phyloP scores from a whole-genome alignment of 352 stramenopile species.

The Elongisporangium anandrum region DNA sequence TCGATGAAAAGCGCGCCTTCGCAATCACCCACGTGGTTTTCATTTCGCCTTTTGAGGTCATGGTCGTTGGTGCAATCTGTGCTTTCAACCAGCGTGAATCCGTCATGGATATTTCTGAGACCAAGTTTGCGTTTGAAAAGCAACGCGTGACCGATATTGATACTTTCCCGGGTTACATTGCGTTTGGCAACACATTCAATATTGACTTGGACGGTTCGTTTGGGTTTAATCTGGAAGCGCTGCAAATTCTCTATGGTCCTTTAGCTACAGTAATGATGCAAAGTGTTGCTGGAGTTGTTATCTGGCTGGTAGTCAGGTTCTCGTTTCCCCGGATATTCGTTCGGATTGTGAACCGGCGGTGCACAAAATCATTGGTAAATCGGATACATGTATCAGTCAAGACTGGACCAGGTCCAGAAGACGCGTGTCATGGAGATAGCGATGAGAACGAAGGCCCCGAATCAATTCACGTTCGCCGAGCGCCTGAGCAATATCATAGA shows the following conservation, averaged over 20 bases:
- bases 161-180: conserved; percentile 12
- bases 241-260: conserved; percentile 15
- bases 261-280: conserved; percentile 6
- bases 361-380: not conserved
- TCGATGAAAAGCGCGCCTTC: conserved; percentile 29
- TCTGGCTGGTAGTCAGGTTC: conserved; percentile 1
- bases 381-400: not conserved
- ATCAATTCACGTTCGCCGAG: not conserved
- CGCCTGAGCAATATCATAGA: conserved; percentile 2
- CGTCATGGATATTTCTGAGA: conserved; percentile 17
- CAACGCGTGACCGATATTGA: conserved; percentile 21
- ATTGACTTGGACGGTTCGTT: conserved; percentile 11
- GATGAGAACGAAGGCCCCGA: not conserved
- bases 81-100: conserved; percentile 4
- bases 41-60: conserved; percentile 15
- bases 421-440: too few relatives aligned
- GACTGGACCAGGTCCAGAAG: too few relatives aligned
- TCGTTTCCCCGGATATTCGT: not conserved
- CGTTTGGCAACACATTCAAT: conserved; percentile 22
- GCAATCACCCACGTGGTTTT: conserved; percentile 12
- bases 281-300: conserved; percentile 8
- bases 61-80: conserved; percentile 13
- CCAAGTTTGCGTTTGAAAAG: conserved; percentile 19
- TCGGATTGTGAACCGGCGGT: not conserved
- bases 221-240: conserved; percentile 5